A percentile compares a stretch with the other conserved stretches of the same genome.
phyloP scores from a whole-genome alignment of 2,329 filamentous ascomycete genomes.

The Corynespora cassiicola region DNA sequence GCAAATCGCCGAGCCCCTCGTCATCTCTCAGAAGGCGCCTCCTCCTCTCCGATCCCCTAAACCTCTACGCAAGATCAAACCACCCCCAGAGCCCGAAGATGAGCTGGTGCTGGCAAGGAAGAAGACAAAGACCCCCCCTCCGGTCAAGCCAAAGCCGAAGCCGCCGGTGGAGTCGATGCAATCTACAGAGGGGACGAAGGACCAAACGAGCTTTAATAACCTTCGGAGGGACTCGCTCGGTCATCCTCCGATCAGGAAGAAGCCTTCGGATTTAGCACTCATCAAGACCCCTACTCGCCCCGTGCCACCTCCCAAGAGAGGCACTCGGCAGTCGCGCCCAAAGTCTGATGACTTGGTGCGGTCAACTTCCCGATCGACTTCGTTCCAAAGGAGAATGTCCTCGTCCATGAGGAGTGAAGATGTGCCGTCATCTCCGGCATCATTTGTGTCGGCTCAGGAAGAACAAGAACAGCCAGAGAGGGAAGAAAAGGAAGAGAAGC shows the following conservation, averaged over 20 bases:
- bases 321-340: constrained; percentile 23
- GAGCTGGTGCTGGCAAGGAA: constrained; percentile 21
- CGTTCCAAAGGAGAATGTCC: constrained; percentile 25
- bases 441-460: constrained; percentile 44
- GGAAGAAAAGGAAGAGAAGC: constrained; percentile 26
- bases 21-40: constrained; percentile 27
- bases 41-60: constrained; percentile 51
- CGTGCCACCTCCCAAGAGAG: constrained; percentile 22
- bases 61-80: constrained; percentile 41
- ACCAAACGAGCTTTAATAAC: constrained; percentile 21
- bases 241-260: constrained; percentile 31
- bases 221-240: constrained; percentile 30
- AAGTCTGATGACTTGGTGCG: constrained; percentile 30
- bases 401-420: constrained; percentile 34
- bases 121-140: constrained; percentile 30
- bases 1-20: constrained; percentile 18
- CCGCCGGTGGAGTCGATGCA: constrained; percentile 21
- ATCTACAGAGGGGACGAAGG: constrained; percentile 20
- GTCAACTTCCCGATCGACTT: constrained; percentile 22
- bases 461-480: no score
- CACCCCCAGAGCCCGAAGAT: constrained; percentile 35
- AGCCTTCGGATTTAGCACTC: constrained; percentile 27
- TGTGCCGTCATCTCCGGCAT: constrained; percentile 35
- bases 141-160: constrained; percentile 40
- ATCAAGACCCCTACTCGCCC: constrained; percentile 27